Evolutionary conservation across 108 stramenopile species (phyloP), one percentile per base, ranked within the genome.

Genomic region (Cylindrotheca closterium): DNA sequence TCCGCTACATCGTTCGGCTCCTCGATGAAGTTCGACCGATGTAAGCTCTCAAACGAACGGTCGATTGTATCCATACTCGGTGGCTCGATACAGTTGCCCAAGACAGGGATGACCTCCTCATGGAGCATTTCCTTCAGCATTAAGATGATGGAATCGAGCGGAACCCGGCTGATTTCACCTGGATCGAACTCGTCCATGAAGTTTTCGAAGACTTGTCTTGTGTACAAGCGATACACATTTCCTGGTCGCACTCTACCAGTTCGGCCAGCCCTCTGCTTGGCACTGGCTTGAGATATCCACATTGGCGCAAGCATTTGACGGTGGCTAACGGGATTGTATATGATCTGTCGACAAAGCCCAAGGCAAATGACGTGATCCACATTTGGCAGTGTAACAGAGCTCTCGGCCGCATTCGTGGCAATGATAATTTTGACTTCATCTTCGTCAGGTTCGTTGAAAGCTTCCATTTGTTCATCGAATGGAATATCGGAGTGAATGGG

Each of bases 371-470:
- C 99, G 67, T 95, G 91, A 60, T 95, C 94, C 10, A 96, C 86
- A 51, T 96, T 96, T 15, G 97, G 95, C 12, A 99, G 83, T 19
- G 99, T 99, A 28, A 99, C 81, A 5, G 94, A 94, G 27, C 85
- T 87, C 67, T 99, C 99, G 1, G 99, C 99, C 5, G 97, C 95
- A 77, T 99, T 99, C 0, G 99, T 99, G 2, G 97, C 91, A 27
- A 99, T 81, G 24, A 99, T 85, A 45, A 97, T 80, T 63, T 96
- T 96, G 27, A 93, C 80, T 58, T 91, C 87, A 51, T 82, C 82
- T 21, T 59, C 54, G 8, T 54, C 69, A 0, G 94, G 79, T 21
- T 72, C 70, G 24, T 71, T 71, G 54, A 98, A 98, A 3, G 88
- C 96, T 7, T 58, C 70, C 80, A 92, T 80, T 71, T 98, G 99